phyloP scores from a whole-genome alignment of 179 eudicot species.

The Pouteria campechiana region DNA sequence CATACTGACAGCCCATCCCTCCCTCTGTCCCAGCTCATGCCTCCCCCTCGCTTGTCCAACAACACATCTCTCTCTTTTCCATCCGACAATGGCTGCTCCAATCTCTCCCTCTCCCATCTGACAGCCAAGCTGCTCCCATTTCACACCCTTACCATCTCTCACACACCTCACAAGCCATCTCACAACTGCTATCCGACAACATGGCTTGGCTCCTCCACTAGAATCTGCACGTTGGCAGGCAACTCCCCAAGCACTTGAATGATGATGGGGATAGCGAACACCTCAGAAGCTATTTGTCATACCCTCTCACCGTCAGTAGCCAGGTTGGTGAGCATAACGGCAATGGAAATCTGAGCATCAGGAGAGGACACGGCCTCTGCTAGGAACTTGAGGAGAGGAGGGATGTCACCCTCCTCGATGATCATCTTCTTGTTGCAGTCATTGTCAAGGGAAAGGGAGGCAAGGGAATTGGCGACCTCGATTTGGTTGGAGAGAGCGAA shows the following conservation, averaged over 20 bases:
- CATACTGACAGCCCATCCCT: no score
- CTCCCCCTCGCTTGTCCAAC: background rate
- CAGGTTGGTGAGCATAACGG: conserved; percentile 27
- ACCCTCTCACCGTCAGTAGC: conserved; percentile 31
- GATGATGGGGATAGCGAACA: conserved; percentile 26
- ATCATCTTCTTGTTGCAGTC: conserved; percentile 40
- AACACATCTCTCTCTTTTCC: background rate
- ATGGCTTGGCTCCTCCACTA: conserved; percentile 37
- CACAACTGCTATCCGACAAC: no score
- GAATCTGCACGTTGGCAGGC: conserved; percentile 38
- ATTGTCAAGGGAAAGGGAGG: conserved; percentile 27
- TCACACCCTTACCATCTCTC: no score
- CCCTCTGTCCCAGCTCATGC: background rate
- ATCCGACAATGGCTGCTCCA: no score
- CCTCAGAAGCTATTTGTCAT: conserved; percentile 14
- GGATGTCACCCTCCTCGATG: conserved; percentile 55
- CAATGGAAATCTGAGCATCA: conserved; percentile 49
- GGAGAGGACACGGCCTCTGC: conserved; percentile 43
- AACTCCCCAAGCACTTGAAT: conserved; percentile 34
- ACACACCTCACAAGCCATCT: conserved; percentile 49
- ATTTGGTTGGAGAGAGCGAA: conserved; percentile 22
- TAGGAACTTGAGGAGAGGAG: conserved; percentile 36
- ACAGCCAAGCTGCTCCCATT: no score
- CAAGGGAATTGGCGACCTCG: conserved; percentile 34
- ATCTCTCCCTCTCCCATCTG: no score